phyloP scores from a whole-genome alignment of 2,329 filamentous ascomycete species.

The Sporothrix luriei region DNA sequence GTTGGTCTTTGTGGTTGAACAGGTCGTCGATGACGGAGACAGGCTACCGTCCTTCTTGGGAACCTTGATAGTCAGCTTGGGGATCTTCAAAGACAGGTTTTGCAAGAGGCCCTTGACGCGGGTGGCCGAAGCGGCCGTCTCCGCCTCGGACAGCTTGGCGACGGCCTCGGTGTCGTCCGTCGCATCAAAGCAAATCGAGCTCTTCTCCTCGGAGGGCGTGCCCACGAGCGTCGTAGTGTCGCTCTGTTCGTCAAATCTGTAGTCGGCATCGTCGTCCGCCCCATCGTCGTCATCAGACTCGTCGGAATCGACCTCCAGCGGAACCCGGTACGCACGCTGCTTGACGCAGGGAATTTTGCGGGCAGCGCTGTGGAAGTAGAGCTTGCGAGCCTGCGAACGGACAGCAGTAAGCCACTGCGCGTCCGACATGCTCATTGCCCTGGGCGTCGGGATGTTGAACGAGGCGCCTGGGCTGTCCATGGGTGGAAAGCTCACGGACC shows the following conservation, averaged over 20 bases:
- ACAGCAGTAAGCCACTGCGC: conserved; percentile 1
- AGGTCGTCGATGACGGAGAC: background rate
- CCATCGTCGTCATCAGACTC: background rate
- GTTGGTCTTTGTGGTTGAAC: background rate
- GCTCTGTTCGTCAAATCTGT: background rate
- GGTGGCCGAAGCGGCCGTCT: background rate
- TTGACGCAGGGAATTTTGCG: background rate
- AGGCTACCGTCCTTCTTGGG: background rate
- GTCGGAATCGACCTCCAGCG: background rate
- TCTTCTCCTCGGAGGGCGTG: background rate
- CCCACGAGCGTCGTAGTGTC: background rate
- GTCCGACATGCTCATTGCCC: conserved; percentile 9
- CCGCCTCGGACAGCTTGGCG: conserved; percentile 4
- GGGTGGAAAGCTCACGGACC: background rate
- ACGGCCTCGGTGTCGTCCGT: background rate
- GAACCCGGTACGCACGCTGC: background rate
- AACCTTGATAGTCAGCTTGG: background rate
- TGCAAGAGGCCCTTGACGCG: conserved; percentile 5
- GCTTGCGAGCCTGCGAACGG: background rate
- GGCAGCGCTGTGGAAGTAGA: background rate
- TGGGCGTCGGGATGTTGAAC: background rate
- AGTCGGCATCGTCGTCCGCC: background rate
- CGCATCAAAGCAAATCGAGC: background rate
- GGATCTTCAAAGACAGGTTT: background rate
- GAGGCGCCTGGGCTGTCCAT: background rate